phyloP scores from a whole-genome alignment of 2,329 filamentous ascomycete genomes.

The Calonectria crousiana region DNA sequence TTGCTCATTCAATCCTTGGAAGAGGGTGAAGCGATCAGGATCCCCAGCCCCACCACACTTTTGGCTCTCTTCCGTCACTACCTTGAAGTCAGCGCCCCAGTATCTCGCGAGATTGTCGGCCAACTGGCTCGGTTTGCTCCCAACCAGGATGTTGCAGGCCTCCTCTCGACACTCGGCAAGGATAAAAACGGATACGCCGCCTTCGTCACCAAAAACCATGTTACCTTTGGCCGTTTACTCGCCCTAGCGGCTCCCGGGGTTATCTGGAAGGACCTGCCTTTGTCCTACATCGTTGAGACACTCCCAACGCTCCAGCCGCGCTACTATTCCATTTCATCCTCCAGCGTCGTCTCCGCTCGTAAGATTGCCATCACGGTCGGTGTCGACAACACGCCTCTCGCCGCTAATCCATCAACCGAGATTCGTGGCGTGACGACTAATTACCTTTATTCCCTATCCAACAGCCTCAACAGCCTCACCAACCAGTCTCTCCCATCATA shows the following conservation, averaged over 20 bases:
- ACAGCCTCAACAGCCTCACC: slow-evolving; percentile 17
- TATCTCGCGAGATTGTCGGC: slow-evolving; percentile 55
- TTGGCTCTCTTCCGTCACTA: slow-evolving; percentile 57
- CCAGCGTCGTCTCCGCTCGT: slow-evolving; percentile 50
- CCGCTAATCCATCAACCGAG: slow-evolving; percentile 22
- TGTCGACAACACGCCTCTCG: slow-evolving; percentile 32
- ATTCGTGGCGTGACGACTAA: slow-evolving; percentile 43
- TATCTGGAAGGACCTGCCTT: slow-evolving; percentile 42
- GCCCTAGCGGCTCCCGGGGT: slow-evolving; percentile 25
- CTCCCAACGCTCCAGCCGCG: slow-evolving; percentile 64
- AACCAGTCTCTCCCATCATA: slow-evolving; percentile 14
- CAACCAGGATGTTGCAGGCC: slow-evolving; percentile 56
- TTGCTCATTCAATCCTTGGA: slow-evolving; percentile 41
- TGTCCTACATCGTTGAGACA: slow-evolving; percentile 68
- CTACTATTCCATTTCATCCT: slow-evolving; percentile 73
- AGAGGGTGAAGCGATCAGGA: slow-evolving; percentile 29
- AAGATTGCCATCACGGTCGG: slow-evolving; percentile 42
- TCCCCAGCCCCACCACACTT: slow-evolving; percentile 55
- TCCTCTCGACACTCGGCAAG: slow-evolving; percentile 26
- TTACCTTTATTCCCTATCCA: slow-evolving; percentile 41
- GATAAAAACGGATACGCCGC: slow-evolving; percentile 37
- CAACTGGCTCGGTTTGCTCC: slow-evolving; percentile 61
- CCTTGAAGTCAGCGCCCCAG: slow-evolving; percentile 55
- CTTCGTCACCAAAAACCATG: slow-evolving; percentile 37
- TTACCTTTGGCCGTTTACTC: slow-evolving; percentile 44